A percentile compares a stretch with the other conserved stretches of the same genome.
Conservation (phyloP, 2,329 filamentous ascomycete genomes). For the Scytalidium sp. region DNA sequence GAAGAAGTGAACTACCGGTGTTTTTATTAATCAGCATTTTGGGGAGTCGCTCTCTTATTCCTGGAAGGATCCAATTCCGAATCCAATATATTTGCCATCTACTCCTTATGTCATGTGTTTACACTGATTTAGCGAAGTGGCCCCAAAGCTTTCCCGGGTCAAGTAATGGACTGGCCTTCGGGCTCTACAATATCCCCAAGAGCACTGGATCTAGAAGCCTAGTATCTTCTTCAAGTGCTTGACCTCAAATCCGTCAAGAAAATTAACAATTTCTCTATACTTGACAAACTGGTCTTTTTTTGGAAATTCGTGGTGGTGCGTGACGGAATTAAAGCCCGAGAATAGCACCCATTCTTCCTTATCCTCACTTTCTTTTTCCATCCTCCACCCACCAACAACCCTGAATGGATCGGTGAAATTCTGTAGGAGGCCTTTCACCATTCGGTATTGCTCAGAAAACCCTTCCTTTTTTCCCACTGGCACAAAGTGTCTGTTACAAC, state of each 20-base stretch:
- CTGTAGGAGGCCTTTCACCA: slow-evolving; percentile 7
- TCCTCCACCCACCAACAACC: slow-evolving; percentile 14
- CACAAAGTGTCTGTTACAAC: slow-evolving; percentile 12
- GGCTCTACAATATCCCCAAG: no score
- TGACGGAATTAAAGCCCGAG: slow-evolving; percentile 13
- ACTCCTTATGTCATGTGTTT: no score
- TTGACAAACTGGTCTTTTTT: slow-evolving; percentile 9
- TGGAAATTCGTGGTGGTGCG: slow-evolving; percentile 10
- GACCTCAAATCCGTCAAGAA: slow-evolving; percentile 13
- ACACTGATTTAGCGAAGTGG: no score
- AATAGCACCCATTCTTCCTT: slow-evolving; percentile 17
- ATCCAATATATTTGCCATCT: no score
- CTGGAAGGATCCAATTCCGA: no score
- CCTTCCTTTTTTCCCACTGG: slow-evolving; percentile 7
- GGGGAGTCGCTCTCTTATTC: background rate
- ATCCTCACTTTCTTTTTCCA: slow-evolving; percentile 12
- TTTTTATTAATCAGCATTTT: slow-evolving; percentile 31
- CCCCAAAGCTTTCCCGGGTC: no score
- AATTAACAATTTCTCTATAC: slow-evolving; percentile 10
- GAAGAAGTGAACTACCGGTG: slow-evolving; percentile 18
- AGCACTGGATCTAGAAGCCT: background rate
- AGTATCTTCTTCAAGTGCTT: slow-evolving; percentile 10
- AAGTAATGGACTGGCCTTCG: no score
- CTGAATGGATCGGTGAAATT: slow-evolving; percentile 9
- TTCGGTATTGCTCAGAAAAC: slow-evolving; percentile 6